Evolutionary conservation across 2,329 filamentous ascomycete species (phyloP), one percentile per base, ranked within the genome.

Genomic region (Venturia effusa): DNA sequence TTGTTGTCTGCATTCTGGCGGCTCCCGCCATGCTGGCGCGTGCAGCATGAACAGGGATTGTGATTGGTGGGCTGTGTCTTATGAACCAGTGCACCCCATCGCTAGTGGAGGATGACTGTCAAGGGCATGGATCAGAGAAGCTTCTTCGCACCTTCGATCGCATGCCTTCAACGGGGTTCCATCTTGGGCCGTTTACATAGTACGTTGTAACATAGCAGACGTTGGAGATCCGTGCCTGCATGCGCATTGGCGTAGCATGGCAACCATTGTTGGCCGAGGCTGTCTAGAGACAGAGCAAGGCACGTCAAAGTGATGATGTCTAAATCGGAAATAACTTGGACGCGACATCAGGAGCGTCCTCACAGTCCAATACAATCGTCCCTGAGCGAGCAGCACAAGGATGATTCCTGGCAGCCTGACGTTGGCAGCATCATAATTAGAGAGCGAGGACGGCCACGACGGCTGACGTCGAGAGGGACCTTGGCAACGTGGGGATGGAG

Each of bases 131-230:
- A 57, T 57, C 8, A 19, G 11, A 34, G 51, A 57, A 57, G 1
- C 15, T 57, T 57, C 51, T 34, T 3, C 11, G 51, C 51, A 57
- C 15, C 30, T 57, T 57, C 51, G 51, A 57, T n/a, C 34, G 27
- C 51, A 57, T 57, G 24, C 27, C 51, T 57, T 34, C 51, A 57
- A 57, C 51, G 51, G n/a, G n/a, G n/a, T n/a, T 57, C 51, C 7
- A 57, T 19, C 51, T 10, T 30, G 10, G 27, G 30, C 6, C n/a
- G 27, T 19, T 57, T 30, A 27, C 51, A 30, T 17, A n/a, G 51
- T 32, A 15, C 15, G 34, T 57, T 17, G 6, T 34, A 19, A n/a
- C n/a, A n/a, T n/a, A n/a, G n/a, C 24, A 27, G 24, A 13, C 27
- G 24, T 5, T n/a, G 24, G 32, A 55, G 24, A 15, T 5, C 6